A percentile compares a stretch with the other conserved stretches of the same genome.
Conservation (phyloP, 2,329 filamentous ascomycete genomes). For the Tolypocladium ovalisporum region DNA sequence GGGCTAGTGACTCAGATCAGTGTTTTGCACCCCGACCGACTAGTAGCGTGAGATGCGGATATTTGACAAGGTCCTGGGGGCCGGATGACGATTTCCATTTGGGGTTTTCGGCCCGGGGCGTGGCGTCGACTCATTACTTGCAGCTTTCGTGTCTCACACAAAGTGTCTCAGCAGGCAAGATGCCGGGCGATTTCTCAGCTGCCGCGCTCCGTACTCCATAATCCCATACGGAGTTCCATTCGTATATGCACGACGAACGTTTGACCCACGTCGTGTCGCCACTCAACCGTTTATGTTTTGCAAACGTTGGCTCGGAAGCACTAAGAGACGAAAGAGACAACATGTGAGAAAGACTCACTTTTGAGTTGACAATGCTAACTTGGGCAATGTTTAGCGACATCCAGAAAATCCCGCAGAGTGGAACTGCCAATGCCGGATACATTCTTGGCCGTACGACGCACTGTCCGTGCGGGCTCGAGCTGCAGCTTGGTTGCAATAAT, state of each 20-base stretch:
- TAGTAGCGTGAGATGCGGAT: neutral
- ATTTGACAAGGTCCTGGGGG: neutral
- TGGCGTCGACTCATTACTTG: neutral
- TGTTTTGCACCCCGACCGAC: neutral
- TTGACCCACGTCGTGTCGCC: neutral
- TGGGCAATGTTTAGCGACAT: neutral
- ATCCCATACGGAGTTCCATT: neutral
- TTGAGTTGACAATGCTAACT: neutral
- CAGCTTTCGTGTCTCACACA: neutral
- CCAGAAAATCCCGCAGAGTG: neutral
- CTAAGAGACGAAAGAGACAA: neutral
- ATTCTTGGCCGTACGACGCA: neutral
- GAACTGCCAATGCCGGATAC: neutral
- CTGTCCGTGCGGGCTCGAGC: neutral
- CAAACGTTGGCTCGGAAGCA: neutral
- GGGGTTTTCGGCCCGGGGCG: neutral
- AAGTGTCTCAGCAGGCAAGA: neutral
- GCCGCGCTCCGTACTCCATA: neutral
- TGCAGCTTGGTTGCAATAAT: neutral
- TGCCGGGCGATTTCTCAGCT: neutral
- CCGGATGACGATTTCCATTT: neutral
- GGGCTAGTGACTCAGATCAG: neutral
- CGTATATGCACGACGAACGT: neutral
- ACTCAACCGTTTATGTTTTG: neutral
- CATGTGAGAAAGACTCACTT: neutral